Percentiles rank a stretch among this genome's conserved stretches.
Evolutionary conservation across 2,329 filamentous ascomycete species (phyloP).

Genomic region (Colletotrichum lindemuthianum): DNA sequence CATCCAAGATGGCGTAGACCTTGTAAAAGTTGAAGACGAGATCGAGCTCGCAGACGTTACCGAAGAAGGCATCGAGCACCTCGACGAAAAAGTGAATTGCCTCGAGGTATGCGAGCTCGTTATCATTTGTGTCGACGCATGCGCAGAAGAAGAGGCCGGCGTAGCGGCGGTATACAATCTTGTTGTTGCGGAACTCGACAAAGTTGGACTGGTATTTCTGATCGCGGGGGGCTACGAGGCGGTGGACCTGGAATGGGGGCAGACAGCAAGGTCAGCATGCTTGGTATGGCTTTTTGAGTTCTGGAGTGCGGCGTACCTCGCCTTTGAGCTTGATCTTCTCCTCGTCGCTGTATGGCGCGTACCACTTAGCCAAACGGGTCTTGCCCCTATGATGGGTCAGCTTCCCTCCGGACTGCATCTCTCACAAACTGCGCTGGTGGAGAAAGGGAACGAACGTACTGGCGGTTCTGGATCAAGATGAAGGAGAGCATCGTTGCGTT

Average conservation of each 20-base stretch:
- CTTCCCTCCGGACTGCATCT: conserved; percentile 3
- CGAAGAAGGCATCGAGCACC: conserved; percentile 97
- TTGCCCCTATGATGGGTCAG: conserved; percentile 76
- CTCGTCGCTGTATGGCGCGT: conserved; percentile 97
- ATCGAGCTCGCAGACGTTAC: conserved; percentile 98
- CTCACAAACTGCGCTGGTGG: not conserved
- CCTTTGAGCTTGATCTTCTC: conserved; percentile 99
- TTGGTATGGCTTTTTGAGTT: not conserved
- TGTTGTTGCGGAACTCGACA: conserved; percentile 94
- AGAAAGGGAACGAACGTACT: conserved; percentile 59
- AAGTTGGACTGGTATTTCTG: conserved; percentile 99
- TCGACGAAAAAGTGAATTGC: conserved; percentile 99
- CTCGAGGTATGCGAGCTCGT: conserved; percentile 95
- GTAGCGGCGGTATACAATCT: conserved; percentile 97
- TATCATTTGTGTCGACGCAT: conserved; percentile 98
- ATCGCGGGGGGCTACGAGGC: conserved; percentile 95
- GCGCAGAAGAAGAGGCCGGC: conserved; percentile 99
- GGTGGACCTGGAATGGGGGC: conserved; percentile 76
- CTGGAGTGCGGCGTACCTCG: conserved; percentile 69
- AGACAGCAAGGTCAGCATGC: conserved; percentile 5
- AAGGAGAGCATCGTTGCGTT: conserved; percentile 72
- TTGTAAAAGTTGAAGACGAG: conserved; percentile 85
- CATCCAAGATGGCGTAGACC: conserved; percentile 97
- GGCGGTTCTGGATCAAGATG: conserved; percentile 85
- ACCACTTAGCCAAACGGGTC: conserved; percentile 98